Evolutionary conservation across 1,284 basidiomycete species (phyloP), one percentile per base, ranked within the genome.

Genomic region (Acaromyces ingoldii): DNA sequence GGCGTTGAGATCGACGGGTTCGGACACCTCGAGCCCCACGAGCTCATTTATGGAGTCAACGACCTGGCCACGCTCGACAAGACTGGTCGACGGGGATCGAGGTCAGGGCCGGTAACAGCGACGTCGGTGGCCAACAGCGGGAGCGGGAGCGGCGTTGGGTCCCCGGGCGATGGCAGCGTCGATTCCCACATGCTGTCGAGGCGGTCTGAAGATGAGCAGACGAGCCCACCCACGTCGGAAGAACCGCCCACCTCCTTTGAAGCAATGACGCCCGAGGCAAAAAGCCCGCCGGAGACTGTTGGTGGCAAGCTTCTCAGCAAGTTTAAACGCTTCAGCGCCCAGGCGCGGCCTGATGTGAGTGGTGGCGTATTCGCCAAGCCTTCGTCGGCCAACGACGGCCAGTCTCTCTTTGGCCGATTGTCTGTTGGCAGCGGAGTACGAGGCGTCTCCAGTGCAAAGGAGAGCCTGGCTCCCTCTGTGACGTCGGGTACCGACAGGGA

Each of bases 1-100:
- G 86, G 88, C 0, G 78, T 78, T 28, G 77, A 78, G 17, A 55
- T 78, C 19, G 56, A 68, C 17, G 75, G 65, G 0, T 69, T 78
- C 31, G 77, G 71, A n/a, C 56, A 74, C 19, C 59, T 78, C 7
- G 76, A 77, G 58, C 68, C 72, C 0, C 47, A 50, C 3, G 70
- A 72, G 49, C 57, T 72, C 17, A 21, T 62, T 22, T 52, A 38
- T 15, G 65, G 65, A 24, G 48, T 60, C 41, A 68, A 64, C 42
- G 67, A 67, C 42, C 28, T 65, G 6, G 57, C 55, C 2, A 57
- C 61, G 0, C 49, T 63, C 44, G 49, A 21, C 39, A 17, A 15
- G 11, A 38, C 15, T 36, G 30, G n/a, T 55, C 52, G 10, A 49
- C 42, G 17, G 45, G 49, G 25, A 53, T 49, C 2, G 49, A 53